Percentiles rank a stretch among this genome's conserved stretches.
Conservation (phyloP, 257 asterid species). For the Orobanche coerulescens region DNA sequence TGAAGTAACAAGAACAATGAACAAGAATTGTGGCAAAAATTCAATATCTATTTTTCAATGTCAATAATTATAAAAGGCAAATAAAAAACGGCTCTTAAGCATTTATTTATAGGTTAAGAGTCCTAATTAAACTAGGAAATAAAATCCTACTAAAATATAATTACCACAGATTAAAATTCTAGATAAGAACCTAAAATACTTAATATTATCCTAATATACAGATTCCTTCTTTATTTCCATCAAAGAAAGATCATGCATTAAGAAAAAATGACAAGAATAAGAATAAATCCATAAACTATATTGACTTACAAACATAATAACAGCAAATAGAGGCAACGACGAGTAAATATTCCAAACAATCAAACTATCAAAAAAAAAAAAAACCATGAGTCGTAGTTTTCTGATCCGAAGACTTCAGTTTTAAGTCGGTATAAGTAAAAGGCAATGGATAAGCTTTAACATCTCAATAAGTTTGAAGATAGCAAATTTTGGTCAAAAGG, state of each 20-base stretch:
- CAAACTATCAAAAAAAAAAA: conserved; percentile 1
- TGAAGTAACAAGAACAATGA: too few relatives aligned
- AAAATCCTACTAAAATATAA: too few relatives aligned
- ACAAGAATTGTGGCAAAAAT: too few relatives aligned
- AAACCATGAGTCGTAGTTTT: background rate
- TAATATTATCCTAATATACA: too few relatives aligned
- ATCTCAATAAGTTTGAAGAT: background rate
- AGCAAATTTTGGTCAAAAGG: background rate
- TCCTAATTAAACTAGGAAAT: too few relatives aligned
- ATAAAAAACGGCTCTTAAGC: too few relatives aligned
- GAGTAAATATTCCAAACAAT: background rate
- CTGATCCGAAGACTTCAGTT: background rate
- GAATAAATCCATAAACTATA: background rate
- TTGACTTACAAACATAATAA: background rate
- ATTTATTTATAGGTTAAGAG: too few relatives aligned
- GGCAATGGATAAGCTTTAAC: background rate
- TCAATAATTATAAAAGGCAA: too few relatives aligned
- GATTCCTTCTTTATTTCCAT: too few relatives aligned
- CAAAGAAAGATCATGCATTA: background rate
- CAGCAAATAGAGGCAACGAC: background rate
- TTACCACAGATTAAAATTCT: too few relatives aligned
- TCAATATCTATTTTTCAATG: too few relatives aligned
- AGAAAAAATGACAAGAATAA: conserved; percentile 9
- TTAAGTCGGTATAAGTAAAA: conserved; percentile 1
- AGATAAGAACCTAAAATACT: too few relatives aligned